phyloP scores from a whole-genome alignment of 1,284 basidiomycete genomes.

The Cryptococcus hybrid region DNA sequence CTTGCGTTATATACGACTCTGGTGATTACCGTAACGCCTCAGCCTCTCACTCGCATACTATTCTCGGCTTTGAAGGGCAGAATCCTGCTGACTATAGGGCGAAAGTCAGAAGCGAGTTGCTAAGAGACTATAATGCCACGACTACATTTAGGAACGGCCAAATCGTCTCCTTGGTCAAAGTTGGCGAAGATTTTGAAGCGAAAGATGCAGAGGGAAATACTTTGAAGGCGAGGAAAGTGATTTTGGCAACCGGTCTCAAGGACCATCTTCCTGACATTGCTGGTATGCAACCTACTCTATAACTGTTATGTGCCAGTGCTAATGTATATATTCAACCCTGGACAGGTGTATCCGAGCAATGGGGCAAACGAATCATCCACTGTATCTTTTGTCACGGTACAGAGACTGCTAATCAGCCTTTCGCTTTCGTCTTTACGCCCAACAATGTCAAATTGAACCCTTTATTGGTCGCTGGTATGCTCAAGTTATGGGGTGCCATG shows the following conservation, averaged over 20 bases:
- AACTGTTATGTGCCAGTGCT: neutral
- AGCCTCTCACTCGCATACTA: constrained; percentile 17
- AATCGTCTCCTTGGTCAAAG: constrained; percentile 12
- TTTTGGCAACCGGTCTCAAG: constrained; percentile 32
- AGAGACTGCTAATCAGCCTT: constrained; percentile 24
- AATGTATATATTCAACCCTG: neutral
- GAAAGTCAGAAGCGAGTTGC: constrained; percentile 12
- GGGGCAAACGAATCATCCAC: constrained; percentile 31
- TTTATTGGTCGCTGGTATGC: constrained; percentile 12
- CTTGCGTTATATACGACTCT: constrained; percentile 29
- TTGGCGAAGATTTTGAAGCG: constrained; percentile 15
- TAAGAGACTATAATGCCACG: constrained; percentile 10
- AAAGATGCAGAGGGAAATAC: constrained; percentile 15
- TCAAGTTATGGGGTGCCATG: constrained; percentile 26
- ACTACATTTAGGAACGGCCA: constrained; percentile 11
- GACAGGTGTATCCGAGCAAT: constrained; percentile 24
- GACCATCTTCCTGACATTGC: constrained; percentile 29
- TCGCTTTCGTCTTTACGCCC: constrained; percentile 26
- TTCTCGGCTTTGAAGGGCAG: constrained; percentile 20
- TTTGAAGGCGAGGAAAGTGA: constrained; percentile 21
- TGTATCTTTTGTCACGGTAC: constrained; percentile 40
- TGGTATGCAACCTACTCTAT: constrained; percentile 16
- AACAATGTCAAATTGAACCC: constrained; percentile 13
- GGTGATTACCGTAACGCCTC: constrained; percentile 25
- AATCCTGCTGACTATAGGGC: constrained; percentile 12